Evolutionary conservation across 2,329 filamentous ascomycete genomes (phyloP).

Genomic region (Paecilomyces niveus): DNA sequence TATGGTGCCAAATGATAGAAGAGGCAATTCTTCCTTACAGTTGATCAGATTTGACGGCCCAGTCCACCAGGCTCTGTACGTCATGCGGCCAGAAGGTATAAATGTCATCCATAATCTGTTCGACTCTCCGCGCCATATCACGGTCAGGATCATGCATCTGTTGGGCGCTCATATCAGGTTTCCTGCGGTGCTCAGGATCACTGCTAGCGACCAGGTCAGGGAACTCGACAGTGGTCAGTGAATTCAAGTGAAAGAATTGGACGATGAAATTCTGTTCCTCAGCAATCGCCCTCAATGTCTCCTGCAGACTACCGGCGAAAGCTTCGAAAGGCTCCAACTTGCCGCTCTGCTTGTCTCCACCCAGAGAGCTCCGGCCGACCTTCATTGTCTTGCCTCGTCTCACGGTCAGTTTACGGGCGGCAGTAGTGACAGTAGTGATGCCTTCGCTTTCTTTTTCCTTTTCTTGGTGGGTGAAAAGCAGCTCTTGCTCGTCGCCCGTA

Average conservation of each 20-base stretch:
- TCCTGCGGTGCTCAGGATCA: constrained; percentile 60
- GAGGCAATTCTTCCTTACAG: constrained; percentile 51
- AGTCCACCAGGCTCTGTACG: constrained; percentile 72
- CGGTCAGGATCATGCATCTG: constrained; percentile 84
- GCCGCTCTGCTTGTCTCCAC: constrained; percentile 56
- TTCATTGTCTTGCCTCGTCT: constrained; percentile 77
- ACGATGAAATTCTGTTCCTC: constrained; percentile 96
- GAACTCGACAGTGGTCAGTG: constrained; percentile 73
- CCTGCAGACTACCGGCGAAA: constrained; percentile 72
- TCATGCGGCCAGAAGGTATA: constrained; percentile 77
- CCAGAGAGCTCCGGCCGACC: constrained; percentile 31
- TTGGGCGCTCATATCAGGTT: constrained; percentile 65
- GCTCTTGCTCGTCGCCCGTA: constrained; percentile 68
- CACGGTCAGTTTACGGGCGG: constrained; percentile 84
- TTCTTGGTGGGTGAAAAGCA: constrained; percentile 85
- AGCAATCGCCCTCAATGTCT: constrained; percentile 73
- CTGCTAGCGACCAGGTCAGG: constrained; percentile 65
- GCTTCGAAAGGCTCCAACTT: constrained; percentile 71
- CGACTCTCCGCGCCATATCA: constrained; percentile 73
- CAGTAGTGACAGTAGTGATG: constrained; percentile 63
- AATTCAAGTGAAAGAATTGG: constrained; percentile 95
- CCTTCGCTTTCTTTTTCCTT: constrained; percentile 71
- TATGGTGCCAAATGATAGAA: constrained; percentile 13
- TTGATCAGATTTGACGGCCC: constrained; percentile 72
- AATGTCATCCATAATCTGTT: constrained; percentile 81